Evolutionary conservation across 169 alveolate species (phyloP), one percentile per base, ranked within the genome.

Genomic region (Plasmodium knowlesi): DNA sequence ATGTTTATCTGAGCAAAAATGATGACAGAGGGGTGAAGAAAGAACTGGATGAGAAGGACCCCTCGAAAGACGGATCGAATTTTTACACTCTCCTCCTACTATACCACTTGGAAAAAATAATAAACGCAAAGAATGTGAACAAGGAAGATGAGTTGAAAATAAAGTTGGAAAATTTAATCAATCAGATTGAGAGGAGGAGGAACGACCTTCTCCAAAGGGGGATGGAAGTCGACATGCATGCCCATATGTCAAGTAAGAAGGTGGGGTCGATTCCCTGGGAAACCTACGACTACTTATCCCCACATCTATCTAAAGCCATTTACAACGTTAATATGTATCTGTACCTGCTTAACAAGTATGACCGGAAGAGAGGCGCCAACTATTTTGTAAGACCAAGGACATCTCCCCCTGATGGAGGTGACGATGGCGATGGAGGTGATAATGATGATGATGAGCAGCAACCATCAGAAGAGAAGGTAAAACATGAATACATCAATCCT

Each of bases 101-200:
- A 32, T 76, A 91, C 19, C 71, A 91, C 32, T 81, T 71, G 50
- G 95, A 91, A 46, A 74, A 91, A 81, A 67, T 91, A 46, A 70
- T 80, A 54, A 67, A 81, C 46, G 81, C 41, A 5, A 91, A 91
- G 39, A 91, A 71, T 82, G 41, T 71, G 8, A 82, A 54, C 76
- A 81, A 91, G 54, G 95, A 91, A 70, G 84, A 81, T 71, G 95
- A 91, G 76, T n/a, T 91, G 14, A 91, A 91, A 70, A 91, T 91
- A 53, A 91, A 91, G 30, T 9, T 82, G 67, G 95, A 91, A 43
- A 80, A 91, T 82, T 82, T 91, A 91, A n/a, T 91, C 30, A 91
- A 80, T 74, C 91, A 50, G 41, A 72, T 91, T 30, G 95, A 91
- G 28, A 67, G 41, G 46, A 91, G 74, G 53, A 91, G 74, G 39